Conservation (phyloP, 129 eudicot species). For the Deinandra increscens region DNA sequence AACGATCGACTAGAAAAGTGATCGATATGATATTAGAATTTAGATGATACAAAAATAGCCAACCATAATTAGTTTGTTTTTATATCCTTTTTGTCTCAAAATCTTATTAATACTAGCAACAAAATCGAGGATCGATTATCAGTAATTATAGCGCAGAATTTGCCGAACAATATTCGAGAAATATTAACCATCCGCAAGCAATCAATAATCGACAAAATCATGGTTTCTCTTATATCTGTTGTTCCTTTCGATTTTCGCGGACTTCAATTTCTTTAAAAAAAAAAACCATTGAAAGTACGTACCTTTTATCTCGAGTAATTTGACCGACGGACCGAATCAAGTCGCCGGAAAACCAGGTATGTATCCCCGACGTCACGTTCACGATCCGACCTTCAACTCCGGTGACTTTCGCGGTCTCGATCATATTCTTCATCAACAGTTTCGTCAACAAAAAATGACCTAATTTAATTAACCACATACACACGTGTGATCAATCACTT, state of each 20-base stretch:
- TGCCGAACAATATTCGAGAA: constrained; percentile 14
- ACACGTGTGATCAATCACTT: neutral
- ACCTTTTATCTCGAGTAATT: constrained; percentile 64
- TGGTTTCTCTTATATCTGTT: neutral
- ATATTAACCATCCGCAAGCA: no score
- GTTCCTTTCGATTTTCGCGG: no score
- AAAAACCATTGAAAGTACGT: neutral
- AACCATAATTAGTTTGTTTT: no score
- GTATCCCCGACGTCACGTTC: constrained; percentile 78
- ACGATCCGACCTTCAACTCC: constrained; percentile 90
- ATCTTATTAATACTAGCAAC: neutral
- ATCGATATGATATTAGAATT: no score
- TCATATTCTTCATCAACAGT: constrained; percentile 65
- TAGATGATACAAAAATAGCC: no score
- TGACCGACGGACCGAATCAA: constrained; percentile 50
- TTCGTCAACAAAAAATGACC: constrained; percentile 88
- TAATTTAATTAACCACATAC: constrained; percentile 13
- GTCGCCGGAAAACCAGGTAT: constrained; percentile 90
- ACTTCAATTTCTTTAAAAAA: no score
- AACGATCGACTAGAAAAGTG: no score
- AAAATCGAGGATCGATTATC: constrained; percentile 1
- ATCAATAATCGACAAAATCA: constrained; percentile 18
- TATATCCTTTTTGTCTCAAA: neutral
- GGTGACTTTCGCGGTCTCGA: constrained; percentile 51
- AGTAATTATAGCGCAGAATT: neutral